These are phyloP conservation scores for Pseudopithomyces maydicus DNA, from an alignment of 2,329 filamentous ascomycete genomes.

Conservation along the genomic window DNA sequence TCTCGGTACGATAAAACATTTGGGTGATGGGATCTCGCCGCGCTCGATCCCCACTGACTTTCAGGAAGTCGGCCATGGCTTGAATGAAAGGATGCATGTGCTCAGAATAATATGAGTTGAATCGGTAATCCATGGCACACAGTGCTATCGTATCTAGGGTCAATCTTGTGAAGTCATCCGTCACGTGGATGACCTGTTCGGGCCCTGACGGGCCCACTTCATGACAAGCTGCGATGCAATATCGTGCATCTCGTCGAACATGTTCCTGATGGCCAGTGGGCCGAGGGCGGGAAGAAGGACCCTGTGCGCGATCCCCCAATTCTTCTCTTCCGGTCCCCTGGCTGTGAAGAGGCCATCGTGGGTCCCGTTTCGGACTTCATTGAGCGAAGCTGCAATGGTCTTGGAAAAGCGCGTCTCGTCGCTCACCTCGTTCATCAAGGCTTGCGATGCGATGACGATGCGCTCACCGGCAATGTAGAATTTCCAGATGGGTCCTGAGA, in stretches of 20 bases:
- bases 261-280: constrained; percentile 67
- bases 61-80: constrained; percentile 46
- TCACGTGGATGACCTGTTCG: constrained; percentile 38
- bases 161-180: constrained; percentile 46
- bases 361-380: constrained; percentile 42
- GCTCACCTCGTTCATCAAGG: constrained; percentile 46
- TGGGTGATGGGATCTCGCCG: constrained; percentile 37
- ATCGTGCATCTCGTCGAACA: constrained; percentile 52
- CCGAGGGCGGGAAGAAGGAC: constrained; percentile 72
- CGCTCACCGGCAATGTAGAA: constrained; percentile 36
- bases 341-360: constrained; percentile 51
- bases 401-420: constrained; percentile 46
- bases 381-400: constrained; percentile 30
- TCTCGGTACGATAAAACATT: constrained; percentile 41
- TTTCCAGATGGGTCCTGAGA: constrained; percentile 39
- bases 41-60: constrained; percentile 40
- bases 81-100: constrained; percentile 45
- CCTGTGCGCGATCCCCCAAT: constrained; percentile 64
- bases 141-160: constrained; percentile 47
- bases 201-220: constrained; percentile 67
- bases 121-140: constrained; percentile 49
- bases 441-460: constrained; percentile 38
- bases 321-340: constrained; percentile 43
- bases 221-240: constrained; percentile 68
- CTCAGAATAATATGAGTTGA: constrained; percentile 47